phyloP scores from a whole-genome alignment of 371 early-diverging fungal genomes.

The Sporodiniella umbellata region DNA sequence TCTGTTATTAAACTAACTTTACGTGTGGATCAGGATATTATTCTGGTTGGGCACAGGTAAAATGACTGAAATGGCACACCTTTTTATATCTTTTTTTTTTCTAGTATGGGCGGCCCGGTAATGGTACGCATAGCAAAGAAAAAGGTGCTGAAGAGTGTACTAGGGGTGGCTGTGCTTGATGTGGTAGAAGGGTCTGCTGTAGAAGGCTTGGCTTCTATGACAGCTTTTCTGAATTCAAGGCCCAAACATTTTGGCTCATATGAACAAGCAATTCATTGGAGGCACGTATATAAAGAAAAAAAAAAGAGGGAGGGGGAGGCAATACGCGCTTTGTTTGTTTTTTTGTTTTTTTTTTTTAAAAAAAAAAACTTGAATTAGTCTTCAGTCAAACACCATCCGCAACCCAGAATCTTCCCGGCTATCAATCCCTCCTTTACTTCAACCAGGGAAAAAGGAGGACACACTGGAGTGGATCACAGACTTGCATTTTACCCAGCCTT shows the following conservation, averaged over 20 bases:
- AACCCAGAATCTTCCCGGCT: slow-evolving; percentile 72
- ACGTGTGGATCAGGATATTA: slow-evolving; percentile 46
- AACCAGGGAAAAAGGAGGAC: slow-evolving; percentile 9
- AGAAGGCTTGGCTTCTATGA: slow-evolving; percentile 73
- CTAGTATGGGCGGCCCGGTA: slow-evolving; percentile 91
- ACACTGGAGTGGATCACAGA: slow-evolving; percentile 71
- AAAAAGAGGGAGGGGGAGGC: no score
- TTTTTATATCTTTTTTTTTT: background rate
- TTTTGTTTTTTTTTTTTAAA: background rate
- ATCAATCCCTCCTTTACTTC: slow-evolving; percentile 68
- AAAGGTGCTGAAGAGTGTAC: slow-evolving; percentile 49
- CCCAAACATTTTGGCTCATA: slow-evolving; percentile 59
- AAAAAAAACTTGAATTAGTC: slow-evolving; percentile 18
- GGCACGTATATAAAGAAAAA: slow-evolving; percentile 14
- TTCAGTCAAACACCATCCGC: slow-evolving; percentile 60
- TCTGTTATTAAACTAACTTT: slow-evolving; percentile 42
- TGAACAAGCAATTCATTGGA: slow-evolving; percentile 73
- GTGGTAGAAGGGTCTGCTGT: slow-evolving; percentile 90
- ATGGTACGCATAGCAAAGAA: slow-evolving; percentile 71
- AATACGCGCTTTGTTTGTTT: no score
- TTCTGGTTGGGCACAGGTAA: slow-evolving; percentile 82
- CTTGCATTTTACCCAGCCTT: slow-evolving; percentile 62
- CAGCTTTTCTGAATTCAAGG: slow-evolving; percentile 51
- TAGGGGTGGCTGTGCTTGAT: slow-evolving; percentile 81
- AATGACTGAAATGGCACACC: background rate